Conservation (phyloP, 371 early-diverging fungal species). For the Mortierella sp. region DNA sequence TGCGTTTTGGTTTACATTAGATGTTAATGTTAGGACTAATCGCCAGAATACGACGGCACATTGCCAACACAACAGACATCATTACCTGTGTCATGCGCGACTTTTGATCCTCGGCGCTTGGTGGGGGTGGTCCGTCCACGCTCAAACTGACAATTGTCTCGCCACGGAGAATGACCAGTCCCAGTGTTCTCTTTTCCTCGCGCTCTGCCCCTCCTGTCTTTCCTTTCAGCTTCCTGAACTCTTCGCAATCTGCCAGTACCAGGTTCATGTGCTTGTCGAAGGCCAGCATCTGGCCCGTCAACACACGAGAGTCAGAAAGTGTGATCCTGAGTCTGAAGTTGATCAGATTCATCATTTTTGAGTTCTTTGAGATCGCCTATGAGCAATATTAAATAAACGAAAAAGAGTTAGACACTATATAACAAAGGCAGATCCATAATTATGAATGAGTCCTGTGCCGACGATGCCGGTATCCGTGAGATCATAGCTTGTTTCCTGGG, state of each 20-base stretch:
- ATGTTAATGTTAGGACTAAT: conserved; percentile 7
- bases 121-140: conserved; percentile 94
- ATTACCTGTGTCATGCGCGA: conserved; percentile 58
- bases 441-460: too few relatives aligned
- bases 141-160: conserved; percentile 93
- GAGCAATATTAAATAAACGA: too few relatives aligned
- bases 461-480: too few relatives aligned
- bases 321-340: conserved; percentile 96
- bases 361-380: conserved; percentile 76
- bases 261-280: conserved; percentile 99
- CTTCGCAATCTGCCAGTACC: conserved; percentile 97
- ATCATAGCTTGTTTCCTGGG: too few relatives aligned
- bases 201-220: conserved; percentile 66
- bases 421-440: too few relatives aligned
- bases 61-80: too few relatives aligned
- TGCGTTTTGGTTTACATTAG: neutral
- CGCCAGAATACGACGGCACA: too few relatives aligned
- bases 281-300: conserved; percentile 97
- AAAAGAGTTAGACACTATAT: too few relatives aligned
- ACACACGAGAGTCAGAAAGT: conserved; percentile 87
- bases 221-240: conserved; percentile 90
- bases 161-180: conserved; percentile 95
- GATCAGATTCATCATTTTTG: conserved; percentile 92
- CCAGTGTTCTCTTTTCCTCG: conserved; percentile 90
- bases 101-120: conserved; percentile 69